Conservation (phyloP, 2,329 filamentous ascomycete species). For the Aspergillus quadrilineatus region DNA sequence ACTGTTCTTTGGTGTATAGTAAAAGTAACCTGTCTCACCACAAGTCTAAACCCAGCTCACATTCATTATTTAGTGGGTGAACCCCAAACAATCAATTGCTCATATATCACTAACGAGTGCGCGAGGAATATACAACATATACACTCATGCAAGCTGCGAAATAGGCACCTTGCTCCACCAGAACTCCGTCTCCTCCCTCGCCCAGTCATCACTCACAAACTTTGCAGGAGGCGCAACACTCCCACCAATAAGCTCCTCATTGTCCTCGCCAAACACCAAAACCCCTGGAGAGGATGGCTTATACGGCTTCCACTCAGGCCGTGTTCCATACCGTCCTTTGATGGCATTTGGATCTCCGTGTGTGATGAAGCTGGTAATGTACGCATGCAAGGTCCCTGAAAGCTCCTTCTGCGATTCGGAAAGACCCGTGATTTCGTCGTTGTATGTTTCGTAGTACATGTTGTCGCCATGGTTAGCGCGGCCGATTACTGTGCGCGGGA, state of each 20-base stretch:
- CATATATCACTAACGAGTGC: too few species aligned
- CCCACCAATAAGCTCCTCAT: slow-evolving; percentile 51
- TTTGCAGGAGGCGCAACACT: slow-evolving; percentile 39
- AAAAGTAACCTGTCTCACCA: too few species aligned
- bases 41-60: too few species aligned
- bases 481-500: slow-evolving; percentile 44
- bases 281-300: slow-evolving; percentile 22
- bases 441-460: slow-evolving; percentile 49
- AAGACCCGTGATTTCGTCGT: slow-evolving; percentile 32
- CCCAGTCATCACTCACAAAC: slow-evolving; percentile 44
- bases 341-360: slow-evolving; percentile 47
- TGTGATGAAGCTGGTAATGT: slow-evolving; percentile 51
- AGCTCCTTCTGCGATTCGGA: slow-evolving; percentile 46
- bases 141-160: slow-evolving; percentile 17
- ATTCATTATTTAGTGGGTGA: too few species aligned
- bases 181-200: slow-evolving; percentile 47
- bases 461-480: slow-evolving; percentile 53
- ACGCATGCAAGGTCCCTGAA: slow-evolving; percentile 47
- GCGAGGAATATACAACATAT: neutral
- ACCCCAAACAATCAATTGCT: too few species aligned
- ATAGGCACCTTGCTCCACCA: slow-evolving; percentile 42
- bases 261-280: slow-evolving; percentile 50
- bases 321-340: slow-evolving; percentile 22
- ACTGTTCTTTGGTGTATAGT: too few species aligned
- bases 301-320: slow-evolving; percentile 42